phyloP scores from a whole-genome alignment of 2,329 filamentous ascomycete genomes.

The Neoascochyta sp. region DNA sequence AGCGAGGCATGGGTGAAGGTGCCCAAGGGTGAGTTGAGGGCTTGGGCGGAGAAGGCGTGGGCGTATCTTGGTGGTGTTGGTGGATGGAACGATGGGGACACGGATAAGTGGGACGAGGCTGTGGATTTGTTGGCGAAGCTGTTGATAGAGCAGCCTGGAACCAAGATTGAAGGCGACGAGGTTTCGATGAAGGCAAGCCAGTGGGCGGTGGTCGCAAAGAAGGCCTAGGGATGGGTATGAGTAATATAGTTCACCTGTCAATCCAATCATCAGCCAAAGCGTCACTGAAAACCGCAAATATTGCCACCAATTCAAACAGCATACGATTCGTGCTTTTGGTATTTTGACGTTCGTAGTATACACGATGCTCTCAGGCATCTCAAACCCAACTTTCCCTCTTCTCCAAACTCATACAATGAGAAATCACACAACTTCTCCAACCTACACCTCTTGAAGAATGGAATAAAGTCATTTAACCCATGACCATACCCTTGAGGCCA shows the following conservation, averaged over 20 bases:
- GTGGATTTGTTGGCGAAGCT: slow-evolving; percentile 20
- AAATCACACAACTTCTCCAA: slow-evolving; percentile 1
- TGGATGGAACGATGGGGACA: slow-evolving; percentile 23
- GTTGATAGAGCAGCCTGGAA: slow-evolving; percentile 15
- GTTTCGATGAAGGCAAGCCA: slow-evolving; percentile 28
- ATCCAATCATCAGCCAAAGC: too few relatives aligned
- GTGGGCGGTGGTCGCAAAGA: slow-evolving; percentile 27
- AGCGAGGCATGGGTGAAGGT: slow-evolving; percentile 22
- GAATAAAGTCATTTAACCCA: slow-evolving; percentile 41
- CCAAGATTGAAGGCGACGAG: slow-evolving; percentile 19
- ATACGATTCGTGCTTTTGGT: slow-evolving; percentile 8
- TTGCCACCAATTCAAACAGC: not conserved
- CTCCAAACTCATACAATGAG: slow-evolving; percentile 8
- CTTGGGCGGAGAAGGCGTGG: slow-evolving; percentile 29
- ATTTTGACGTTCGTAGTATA: slow-evolving; percentile 11
- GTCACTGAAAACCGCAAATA: too few relatives aligned
- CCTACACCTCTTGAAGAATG: not conserved
- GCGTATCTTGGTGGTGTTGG: slow-evolving; percentile 28
- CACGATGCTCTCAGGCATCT: slow-evolving; percentile 10
- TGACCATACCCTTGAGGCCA: slow-evolving; percentile 66
- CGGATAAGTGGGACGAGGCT: slow-evolving; percentile 28
- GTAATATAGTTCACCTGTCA: too few relatives aligned
- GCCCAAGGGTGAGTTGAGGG: slow-evolving; percentile 14
- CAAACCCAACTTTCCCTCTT: slow-evolving; percentile 5
- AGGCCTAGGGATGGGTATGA: too few relatives aligned